Conservation (phyloP, 2,329 filamentous ascomycete species). For the Ophiocordyceps camponoti-leonardi region DNA sequence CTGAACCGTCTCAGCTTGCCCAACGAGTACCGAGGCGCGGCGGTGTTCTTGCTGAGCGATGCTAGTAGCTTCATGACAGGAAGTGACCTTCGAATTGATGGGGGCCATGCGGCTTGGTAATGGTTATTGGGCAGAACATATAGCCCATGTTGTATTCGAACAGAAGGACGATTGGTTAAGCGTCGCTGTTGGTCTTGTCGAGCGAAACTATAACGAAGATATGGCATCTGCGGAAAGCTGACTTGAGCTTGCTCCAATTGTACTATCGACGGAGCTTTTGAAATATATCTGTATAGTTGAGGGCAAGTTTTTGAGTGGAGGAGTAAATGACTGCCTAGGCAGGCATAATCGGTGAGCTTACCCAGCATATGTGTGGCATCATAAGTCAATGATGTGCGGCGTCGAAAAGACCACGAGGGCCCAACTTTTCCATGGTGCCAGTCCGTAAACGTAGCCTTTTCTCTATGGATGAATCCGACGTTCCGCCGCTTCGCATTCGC, state of each 20-base stretch:
- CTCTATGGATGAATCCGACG: conserved; percentile 25
- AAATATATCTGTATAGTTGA: no score
- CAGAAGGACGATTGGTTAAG: neutral
- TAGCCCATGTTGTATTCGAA: neutral
- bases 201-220: no score
- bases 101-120: conserved; percentile 48
- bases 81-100: conserved; percentile 52
- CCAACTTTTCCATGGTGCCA: conserved; percentile 28
- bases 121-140: neutral
- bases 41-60: conserved; percentile 56
- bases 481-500: conserved; percentile 22
- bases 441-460: conserved; percentile 22
- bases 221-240: no score
- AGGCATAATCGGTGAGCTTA: neutral
- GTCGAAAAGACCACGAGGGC: conserved; percentile 20
- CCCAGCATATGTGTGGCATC: neutral
- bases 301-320: no score
- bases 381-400: conserved; percentile 10
- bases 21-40: conserved; percentile 54
- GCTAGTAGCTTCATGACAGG: conserved; percentile 62
- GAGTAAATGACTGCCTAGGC: neutral
- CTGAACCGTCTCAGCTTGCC: conserved; percentile 50
- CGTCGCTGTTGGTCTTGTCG: no score
- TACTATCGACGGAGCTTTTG: no score
- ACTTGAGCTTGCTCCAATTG: no score